These are phyloP conservation scores for Aureobasidium melanogenum DNA, from an alignment of 2,329 filamentous ascomycete species.

Conservation along the genomic window DNA sequence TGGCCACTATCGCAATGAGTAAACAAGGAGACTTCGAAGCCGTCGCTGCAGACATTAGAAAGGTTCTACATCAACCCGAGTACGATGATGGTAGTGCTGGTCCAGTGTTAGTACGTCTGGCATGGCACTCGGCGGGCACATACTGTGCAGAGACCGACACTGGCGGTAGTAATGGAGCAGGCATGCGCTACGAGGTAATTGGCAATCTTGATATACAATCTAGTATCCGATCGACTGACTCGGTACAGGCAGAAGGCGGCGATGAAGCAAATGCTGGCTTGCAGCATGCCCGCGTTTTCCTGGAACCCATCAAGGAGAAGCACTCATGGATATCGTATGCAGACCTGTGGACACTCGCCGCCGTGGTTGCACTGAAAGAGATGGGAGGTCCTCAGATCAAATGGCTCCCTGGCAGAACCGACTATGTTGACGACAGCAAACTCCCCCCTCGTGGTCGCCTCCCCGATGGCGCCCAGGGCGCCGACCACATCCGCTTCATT, in stretches of 20 bases:
- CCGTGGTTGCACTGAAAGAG: constrained; percentile 48
- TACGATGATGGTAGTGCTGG: constrained; percentile 59
- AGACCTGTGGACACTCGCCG: constrained; percentile 57
- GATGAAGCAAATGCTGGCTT: constrained; percentile 58
- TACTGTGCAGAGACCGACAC: constrained; percentile 52
- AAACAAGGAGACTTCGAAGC: constrained; percentile 18
- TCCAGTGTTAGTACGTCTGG: constrained; percentile 54
- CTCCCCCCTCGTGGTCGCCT: constrained; percentile 50
- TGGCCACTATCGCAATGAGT: constrained; percentile 6
- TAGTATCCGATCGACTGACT: neutral
- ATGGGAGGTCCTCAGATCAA: constrained; percentile 51
- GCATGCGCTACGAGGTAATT: constrained; percentile 51
- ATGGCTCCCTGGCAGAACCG: constrained; percentile 52
- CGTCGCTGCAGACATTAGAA: constrained; percentile 18
- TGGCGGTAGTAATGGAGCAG: constrained; percentile 55
- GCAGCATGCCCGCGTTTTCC: constrained; percentile 54
- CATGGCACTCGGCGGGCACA: constrained; percentile 58
- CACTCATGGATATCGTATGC: constrained; percentile 58
- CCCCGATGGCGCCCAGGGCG: constrained; percentile 46
- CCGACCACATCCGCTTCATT: constrained; percentile 46
- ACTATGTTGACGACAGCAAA: constrained; percentile 53
- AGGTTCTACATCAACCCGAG: constrained; percentile 39
- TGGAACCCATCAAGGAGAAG: constrained; percentile 51
- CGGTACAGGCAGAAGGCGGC: constrained; percentile 42
- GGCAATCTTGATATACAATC: neutral